Percentiles rank a stretch among this genome's conserved stretches.
These are phyloP conservation scores for Anthostomella pinea DNA, from an alignment of 2,329 filamentous ascomycete genomes.

Conservation along the genomic window DNA sequence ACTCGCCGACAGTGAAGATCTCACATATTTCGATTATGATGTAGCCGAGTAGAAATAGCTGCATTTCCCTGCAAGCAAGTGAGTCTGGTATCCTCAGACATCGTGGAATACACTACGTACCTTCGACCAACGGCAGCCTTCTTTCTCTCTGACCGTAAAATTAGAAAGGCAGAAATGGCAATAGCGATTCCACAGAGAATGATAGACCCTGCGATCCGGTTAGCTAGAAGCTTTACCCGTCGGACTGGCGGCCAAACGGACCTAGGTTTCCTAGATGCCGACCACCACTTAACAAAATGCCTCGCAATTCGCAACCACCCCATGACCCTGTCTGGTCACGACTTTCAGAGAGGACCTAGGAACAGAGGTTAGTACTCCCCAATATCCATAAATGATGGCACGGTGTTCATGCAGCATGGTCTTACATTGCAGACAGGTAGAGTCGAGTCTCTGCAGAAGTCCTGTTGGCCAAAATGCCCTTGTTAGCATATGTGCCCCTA, in stretches of 20 bases:
- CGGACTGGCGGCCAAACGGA: constrained; percentile 39
- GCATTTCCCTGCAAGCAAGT: constrained; percentile 73
- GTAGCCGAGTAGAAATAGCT: constrained; percentile 84
- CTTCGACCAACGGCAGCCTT: constrained; percentile 90
- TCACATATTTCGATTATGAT: constrained; percentile 90
- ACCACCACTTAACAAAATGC: constrained; percentile 67
- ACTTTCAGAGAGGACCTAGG: constrained; percentile 61
- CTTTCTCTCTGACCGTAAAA: constrained; percentile 83
- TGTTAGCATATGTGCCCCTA: constrained; percentile 12
- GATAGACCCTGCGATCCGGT: constrained; percentile 68
- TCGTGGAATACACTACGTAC: constrained; percentile 44
- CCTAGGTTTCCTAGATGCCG: constrained; percentile 78
- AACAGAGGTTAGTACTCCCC: constrained; percentile 16
- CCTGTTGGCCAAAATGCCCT: constrained; percentile 45
- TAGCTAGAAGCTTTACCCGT: constrained; percentile 12
- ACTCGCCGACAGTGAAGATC: constrained; percentile 91
- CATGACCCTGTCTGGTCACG: constrained; percentile 58
- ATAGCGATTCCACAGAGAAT: constrained; percentile 78
- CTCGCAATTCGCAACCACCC: constrained; percentile 71
- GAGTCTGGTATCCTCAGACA: constrained; percentile 13
- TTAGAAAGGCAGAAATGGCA: constrained; percentile 59
- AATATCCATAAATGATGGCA: constrained; percentile 5
- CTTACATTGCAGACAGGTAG: constrained; percentile 82
- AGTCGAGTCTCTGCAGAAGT: constrained; percentile 81
- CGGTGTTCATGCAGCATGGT: constrained; percentile 22